Base-by-base conservation (phyloP, 805 yeast genomes). In the Suhomyces sp. region DNA sequence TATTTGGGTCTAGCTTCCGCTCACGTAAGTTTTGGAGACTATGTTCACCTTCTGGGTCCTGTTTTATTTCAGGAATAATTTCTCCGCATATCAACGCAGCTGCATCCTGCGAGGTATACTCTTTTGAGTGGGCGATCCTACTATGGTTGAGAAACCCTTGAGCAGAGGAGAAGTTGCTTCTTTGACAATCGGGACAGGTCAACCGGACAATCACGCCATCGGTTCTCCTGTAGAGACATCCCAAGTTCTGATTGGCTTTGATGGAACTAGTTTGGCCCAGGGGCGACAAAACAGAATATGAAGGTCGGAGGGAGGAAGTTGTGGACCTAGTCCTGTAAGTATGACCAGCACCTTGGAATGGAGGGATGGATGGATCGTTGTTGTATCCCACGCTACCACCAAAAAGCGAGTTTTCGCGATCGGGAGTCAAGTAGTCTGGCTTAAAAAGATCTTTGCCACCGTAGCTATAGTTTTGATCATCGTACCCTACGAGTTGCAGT, bases 141-240 rank as follows among this genome's bases (percentile, higher is more conserved):
- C 83, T 76, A 55, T 85, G 95, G 54, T 83, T 85, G 23, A 83
- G 69, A 46, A 85, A 83, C 11, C 93, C 93, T 52, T 85, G 93
- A 0, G 88, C 86, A 10, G 84, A 76, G 6, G 86, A 79, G 51
- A 85, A 85, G 42, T 83, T 84, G 26, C 78, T 70, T 34, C 90
- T 57, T 8, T 67, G 72, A 57, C 95, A 85, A 33, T 70, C 74
- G 1, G 79, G 76, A 54, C 95, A 85, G 6, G 77, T 78, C 23
- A 85, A 66, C 31, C 79, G 68, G 2, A 85, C 88, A 14, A 82
- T 59, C 1, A 81, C 68, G 2, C 90, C 90, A 54, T 85, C 93
- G 4, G 81, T 75, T 41, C 88, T 56, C 42, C 79, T 66, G 49
- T 79, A 81, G 3, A 81, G 69, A 45, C 87, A 80, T 6, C 72